phyloP scores from a whole-genome alignment of 176 grass and related monocot genomes.

The Oryza meyeriana region DNA sequence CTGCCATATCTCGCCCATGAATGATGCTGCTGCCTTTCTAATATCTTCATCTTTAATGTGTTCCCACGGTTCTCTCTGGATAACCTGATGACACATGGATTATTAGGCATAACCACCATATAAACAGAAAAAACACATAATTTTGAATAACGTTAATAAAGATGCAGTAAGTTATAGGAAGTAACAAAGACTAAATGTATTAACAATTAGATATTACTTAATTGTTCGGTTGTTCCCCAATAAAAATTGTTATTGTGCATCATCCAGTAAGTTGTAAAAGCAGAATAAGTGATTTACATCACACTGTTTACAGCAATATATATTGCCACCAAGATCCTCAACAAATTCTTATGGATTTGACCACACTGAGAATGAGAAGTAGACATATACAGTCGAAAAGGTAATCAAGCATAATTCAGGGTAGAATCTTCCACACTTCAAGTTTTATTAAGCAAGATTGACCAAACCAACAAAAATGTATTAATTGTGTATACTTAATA shows the following conservation, averaged over 20 bases:
- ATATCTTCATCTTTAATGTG: slow-evolving; percentile 91
- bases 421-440: neutral
- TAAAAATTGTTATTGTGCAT: neutral
- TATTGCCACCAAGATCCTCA: neutral
- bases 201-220: neutral
- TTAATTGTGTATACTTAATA: slow-evolving; percentile 24
- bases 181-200: neutral
- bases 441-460: neutral
- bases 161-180: neutral
- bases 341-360: neutral
- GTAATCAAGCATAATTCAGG: neutral
- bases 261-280: neutral
- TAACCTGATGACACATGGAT: slow-evolving; percentile 49
- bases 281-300: neutral
- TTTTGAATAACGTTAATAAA: neutral
- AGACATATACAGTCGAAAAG: neutral
- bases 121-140: neutral
- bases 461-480: neutral
- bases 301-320: neutral
- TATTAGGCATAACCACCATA: neutral
- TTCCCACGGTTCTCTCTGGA: slow-evolving; percentile 96
- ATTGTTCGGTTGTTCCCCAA: slow-evolving; percentile 1
- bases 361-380: neutral
- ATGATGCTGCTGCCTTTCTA: slow-evolving; percentile 71
- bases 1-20: slow-evolving; percentile 96